Evolutionary conservation across 306 rosid species (phyloP), one percentile per base, ranked within the genome.

Genomic region (Dryas drummondii): DNA sequence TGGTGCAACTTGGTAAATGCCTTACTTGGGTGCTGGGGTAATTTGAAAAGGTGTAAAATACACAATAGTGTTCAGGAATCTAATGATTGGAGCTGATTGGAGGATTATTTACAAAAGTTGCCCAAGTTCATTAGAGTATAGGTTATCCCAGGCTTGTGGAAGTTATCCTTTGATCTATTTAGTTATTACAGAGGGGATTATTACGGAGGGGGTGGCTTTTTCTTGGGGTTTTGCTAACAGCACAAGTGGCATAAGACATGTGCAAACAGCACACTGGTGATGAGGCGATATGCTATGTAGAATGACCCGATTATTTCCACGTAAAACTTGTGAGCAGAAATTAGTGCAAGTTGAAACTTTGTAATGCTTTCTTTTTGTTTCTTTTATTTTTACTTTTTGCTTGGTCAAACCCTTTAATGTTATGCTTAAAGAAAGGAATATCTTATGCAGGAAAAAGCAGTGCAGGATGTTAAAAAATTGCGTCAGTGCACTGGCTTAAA

Each of bases 401-500:
- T 13, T 58, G 17, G 49, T 72, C 76, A 72, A 57, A 26, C 67
- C 47, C 11, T 45, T 51, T 4, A 17, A 64, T 42, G 5, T 57
- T 63, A 16, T 9, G 27, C 14, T 46, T 45, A 5, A 37, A 42
- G 63, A 46, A 62, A 41, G 19, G 4, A 66, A 66, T 72, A 67
- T 54, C 15, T 65, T 15, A 6, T 82, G 86, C 86, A 85, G 96
- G 87, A 66, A 57, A 90, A 84, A 78, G 61, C 80, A 77, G 80
- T 69, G 46, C 53, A 40, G 72, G 86, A 74, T 70, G 53, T 54
- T 71, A 79, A 79, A 76, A 88, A 87, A 81, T 54, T 77, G 70
- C 71, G 41, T 61, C 89, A 83, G 60, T 79, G 75, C 70, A 71
- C 73, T 47, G 77, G 77, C 67, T 79, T 81, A 27, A 84, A 77